phyloP scores from a whole-genome alignment of 495 filamentous ascomycete genomes.

The Hypoxylon intermedium region DNA sequence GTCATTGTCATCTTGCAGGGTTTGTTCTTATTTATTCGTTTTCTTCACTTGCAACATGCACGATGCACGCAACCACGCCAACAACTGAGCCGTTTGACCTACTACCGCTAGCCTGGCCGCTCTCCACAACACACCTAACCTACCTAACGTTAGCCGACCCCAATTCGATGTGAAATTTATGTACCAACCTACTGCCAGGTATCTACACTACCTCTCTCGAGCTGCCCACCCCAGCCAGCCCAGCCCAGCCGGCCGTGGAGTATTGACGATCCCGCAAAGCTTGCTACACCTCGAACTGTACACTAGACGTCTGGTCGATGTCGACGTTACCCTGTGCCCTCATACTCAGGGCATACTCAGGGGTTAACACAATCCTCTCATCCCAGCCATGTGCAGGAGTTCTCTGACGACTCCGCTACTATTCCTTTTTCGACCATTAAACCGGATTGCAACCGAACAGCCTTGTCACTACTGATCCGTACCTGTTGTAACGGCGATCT shows the following conservation, averaged over 20 bases:
- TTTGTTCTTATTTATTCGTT: slow-evolving; percentile 1
- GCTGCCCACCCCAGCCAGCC: no score
- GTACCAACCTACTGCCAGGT: slow-evolving; percentile 1
- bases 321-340: slow-evolving; percentile 10
- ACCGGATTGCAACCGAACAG: slow-evolving; percentile 28
- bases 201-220: no score
- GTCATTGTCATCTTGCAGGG: slow-evolving; percentile 16
- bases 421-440: slow-evolving; percentile 36
- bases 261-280: slow-evolving; percentile 22
- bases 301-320: slow-evolving; percentile 25
- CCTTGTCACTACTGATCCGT: slow-evolving; percentile 17
- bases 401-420: slow-evolving; percentile 27
- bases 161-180: not conserved
- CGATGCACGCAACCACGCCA: slow-evolving; percentile 30
- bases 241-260: slow-evolving; percentile 15
- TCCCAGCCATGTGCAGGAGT: slow-evolving; percentile 20
- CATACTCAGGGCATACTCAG: slow-evolving; percentile 21
- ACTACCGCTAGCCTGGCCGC: no score
- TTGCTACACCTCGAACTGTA: slow-evolving; percentile 6
- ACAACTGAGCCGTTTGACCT: slow-evolving; percentile 13
- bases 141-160: slow-evolving; percentile 10
- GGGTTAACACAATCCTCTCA: slow-evolving; percentile 13
- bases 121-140: slow-evolving; percentile 14
- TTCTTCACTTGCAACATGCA: slow-evolving; percentile 28
- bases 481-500: slow-evolving; percentile 30